Evolutionary conservation across 768 basidiomycete genomes (phyloP).

Genomic region (Lactarius trivialis): DNA sequence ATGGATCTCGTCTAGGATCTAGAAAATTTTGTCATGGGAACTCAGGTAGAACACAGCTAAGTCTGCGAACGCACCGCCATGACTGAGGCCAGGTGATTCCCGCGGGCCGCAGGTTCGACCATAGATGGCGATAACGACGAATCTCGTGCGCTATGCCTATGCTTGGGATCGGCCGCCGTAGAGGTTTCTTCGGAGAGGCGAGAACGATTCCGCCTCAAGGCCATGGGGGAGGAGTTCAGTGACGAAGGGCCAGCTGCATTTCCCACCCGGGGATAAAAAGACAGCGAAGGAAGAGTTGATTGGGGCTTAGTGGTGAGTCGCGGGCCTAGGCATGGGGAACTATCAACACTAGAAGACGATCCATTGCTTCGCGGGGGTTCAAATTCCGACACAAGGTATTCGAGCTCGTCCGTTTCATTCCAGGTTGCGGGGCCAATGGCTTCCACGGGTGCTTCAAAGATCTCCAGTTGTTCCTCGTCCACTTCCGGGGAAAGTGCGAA

Average conservation of each 20-base stretch:
- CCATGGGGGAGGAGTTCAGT: background rate
- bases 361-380: background rate
- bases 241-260: background rate
- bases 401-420: background rate
- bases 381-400: background rate
- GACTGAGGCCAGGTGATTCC: slow-evolving; percentile 2
- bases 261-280: background rate
- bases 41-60: background rate
- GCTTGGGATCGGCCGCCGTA: background rate
- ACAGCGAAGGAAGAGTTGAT: background rate
- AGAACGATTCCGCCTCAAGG: background rate
- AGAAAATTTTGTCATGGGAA: background rate
- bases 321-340: background rate
- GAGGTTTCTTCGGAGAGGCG: background rate
- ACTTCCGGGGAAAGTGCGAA: slow-evolving; percentile 8
- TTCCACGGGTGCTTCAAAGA: background rate
- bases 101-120: background rate
- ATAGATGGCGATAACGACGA: background rate
- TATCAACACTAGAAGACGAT: background rate
- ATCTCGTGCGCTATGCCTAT: background rate
- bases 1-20: slow-evolving; percentile 20
- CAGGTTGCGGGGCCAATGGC: background rate
- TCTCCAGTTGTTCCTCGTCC: background rate
- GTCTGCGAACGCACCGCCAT: slow-evolving; percentile 3
- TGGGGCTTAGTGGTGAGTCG: background rate